phyloP scores from a whole-genome alignment of 176 grass and related monocot genomes.

The Raddia guianensis region DNA sequence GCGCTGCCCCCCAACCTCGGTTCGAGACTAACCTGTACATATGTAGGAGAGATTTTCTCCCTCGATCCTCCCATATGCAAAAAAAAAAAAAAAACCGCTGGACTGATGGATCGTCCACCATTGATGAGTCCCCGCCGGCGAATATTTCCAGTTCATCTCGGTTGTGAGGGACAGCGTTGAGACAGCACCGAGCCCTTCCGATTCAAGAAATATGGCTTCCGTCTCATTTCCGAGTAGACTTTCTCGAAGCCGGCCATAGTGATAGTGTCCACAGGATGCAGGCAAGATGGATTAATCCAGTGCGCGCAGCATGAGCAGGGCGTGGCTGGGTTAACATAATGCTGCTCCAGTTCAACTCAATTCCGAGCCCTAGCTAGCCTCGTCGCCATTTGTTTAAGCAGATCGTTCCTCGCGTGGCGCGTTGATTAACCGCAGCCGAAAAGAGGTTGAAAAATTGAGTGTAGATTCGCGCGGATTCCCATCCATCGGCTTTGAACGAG shows the following conservation, averaged over 20 bases:
- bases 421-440: conserved; percentile 30
- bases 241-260: background rate
- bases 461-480: conserved; percentile 40
- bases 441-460: conserved; percentile 32
- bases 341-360: background rate
- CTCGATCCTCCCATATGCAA: too few relatives aligned
- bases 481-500: conserved; percentile 16
- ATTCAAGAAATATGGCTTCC: background rate
- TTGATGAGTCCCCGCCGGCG: background rate
- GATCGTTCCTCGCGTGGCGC: conserved; percentile 39
- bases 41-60: too few relatives aligned
- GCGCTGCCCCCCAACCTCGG: background rate
- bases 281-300: background rate
- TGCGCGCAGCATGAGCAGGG: conserved; percentile 30
- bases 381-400: conserved; percentile 25
- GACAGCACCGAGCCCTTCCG: conserved; percentile 22
- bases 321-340: conserved; percentile 30
- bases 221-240: conserved; percentile 6
- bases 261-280: background rate
- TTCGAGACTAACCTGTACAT: too few relatives aligned
- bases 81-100: too few relatives aligned
- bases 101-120: too few relatives aligned
- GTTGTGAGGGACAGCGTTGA: conserved; percentile 20
- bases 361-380: background rate
- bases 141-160: conserved; percentile 53